Percentiles rank a stretch among this genome's conserved stretches.
phyloP scores from a whole-genome alignment of 2,329 filamentous ascomycete genomes.

The Verticillium zaregamsianum region DNA sequence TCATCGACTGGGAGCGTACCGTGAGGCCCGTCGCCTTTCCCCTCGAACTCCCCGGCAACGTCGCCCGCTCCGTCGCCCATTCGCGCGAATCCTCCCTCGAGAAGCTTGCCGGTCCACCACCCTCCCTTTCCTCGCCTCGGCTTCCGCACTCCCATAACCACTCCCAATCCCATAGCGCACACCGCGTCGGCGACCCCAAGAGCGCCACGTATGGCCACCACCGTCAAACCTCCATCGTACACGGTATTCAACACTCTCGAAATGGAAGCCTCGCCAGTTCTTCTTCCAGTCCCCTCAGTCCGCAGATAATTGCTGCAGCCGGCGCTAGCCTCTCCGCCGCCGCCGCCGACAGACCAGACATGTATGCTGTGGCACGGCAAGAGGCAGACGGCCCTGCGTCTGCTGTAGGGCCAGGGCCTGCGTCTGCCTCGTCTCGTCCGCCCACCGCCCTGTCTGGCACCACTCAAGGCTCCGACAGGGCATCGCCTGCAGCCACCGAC shows the following conservation, averaged over 20 bases:
- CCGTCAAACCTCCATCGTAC: constrained; percentile 93
- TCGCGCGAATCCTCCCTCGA: constrained; percentile 58
- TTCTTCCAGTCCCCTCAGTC: constrained; percentile 79
- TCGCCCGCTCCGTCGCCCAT: constrained; percentile 40
- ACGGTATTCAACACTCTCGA: constrained; percentile 88
- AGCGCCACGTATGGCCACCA: constrained; percentile 72
- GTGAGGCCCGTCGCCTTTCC: constrained; percentile 43
- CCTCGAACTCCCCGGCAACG: constrained; percentile 18
- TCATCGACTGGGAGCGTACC: constrained; percentile 42
- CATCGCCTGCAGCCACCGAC: constrained; percentile 36
- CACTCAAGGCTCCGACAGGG: constrained; percentile 36
- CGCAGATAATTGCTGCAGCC: constrained; percentile 74
- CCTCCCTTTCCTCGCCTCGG: constrained; percentile 29
- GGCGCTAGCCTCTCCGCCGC: constrained; percentile 47
- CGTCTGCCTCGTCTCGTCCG: constrained; percentile 29
- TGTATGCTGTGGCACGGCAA: constrained; percentile 40
- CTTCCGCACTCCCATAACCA: constrained; percentile 29
- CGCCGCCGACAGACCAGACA: constrained; percentile 47
- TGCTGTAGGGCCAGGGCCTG: constrained; percentile 10
- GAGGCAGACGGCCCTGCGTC: constrained; percentile 34
- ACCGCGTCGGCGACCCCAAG: constrained; percentile 52
- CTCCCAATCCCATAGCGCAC: constrained; percentile 5
- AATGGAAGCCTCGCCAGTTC: constrained; percentile 84
- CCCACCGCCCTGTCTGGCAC: constrained; percentile 45
- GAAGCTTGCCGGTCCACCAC: constrained; percentile 35